These are phyloP conservation scores for Friedmanniomyces simplex DNA, from an alignment of 495 filamentous ascomycete species.

Conservation along the genomic window DNA sequence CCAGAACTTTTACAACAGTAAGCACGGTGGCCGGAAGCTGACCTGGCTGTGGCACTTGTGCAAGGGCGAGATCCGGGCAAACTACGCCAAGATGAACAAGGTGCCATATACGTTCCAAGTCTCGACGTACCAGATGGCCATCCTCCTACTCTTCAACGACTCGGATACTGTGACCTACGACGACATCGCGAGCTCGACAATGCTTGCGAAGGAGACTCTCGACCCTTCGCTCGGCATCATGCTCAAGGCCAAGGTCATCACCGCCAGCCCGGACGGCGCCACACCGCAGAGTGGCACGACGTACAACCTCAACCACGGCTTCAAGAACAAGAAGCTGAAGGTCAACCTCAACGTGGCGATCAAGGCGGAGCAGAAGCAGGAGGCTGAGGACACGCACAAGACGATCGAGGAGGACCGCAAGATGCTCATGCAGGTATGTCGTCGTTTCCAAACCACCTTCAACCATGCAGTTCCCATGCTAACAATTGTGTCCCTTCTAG, in stretches of 20 bases:
- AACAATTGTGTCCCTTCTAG: conserved; percentile 37
- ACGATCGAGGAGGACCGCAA: conserved; percentile 98
- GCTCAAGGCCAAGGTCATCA: conserved; percentile 81
- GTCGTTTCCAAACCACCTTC: background rate
- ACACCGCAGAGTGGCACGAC: conserved; percentile 67
- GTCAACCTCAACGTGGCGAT: conserved; percentile 92
- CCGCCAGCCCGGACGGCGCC: conserved; percentile 53
- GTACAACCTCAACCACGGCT: conserved; percentile 79
- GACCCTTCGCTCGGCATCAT: conserved; percentile 77
- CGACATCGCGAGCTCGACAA: conserved; percentile 72
- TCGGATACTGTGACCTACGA: conserved; percentile 74
- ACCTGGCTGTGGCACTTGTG: conserved; percentile 98
- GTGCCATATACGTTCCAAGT: conserved; percentile 95
- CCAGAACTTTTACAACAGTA: conserved; percentile 81
- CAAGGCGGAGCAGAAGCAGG: conserved; percentile 89
- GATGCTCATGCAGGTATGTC: conserved; percentile 84
- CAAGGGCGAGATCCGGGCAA: conserved; percentile 92
- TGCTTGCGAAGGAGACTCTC: conserved; percentile 64
- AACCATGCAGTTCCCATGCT: background rate
- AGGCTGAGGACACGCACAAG: conserved; percentile 95
- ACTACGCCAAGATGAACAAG: conserved; percentile 79
- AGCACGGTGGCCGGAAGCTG: conserved; percentile 91
- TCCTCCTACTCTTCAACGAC: conserved; percentile 94
- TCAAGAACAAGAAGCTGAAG: conserved; percentile 95
- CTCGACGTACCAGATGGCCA: conserved; percentile 93